Percentiles rank a stretch among this genome's conserved stretches.
Evolutionary conservation across 768 basidiomycete genomes (phyloP).

Genomic region (Tricholoma terreum): DNA sequence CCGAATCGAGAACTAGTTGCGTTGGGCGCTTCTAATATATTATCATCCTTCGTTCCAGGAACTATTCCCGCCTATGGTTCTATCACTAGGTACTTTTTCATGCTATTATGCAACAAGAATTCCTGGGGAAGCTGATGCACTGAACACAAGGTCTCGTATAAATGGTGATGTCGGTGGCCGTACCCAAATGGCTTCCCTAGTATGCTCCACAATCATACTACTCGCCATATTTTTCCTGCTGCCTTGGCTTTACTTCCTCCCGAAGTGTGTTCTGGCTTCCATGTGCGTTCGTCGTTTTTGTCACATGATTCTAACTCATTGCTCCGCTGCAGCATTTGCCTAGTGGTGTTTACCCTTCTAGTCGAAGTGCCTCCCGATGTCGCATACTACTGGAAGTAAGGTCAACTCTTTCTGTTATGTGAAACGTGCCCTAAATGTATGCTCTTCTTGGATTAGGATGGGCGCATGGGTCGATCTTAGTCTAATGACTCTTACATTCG

Average conservation of each 20-base stretch:
- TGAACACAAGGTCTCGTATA: slow-evolving; percentile 62
- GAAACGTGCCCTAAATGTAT: not conserved
- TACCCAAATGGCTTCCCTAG: slow-evolving; percentile 85
- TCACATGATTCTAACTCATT: not conserved
- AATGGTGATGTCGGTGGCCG: slow-evolving; percentile 87
- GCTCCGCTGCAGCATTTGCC: slow-evolving; percentile 55
- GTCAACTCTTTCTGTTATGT: not conserved
- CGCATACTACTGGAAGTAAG: slow-evolving; percentile 77
- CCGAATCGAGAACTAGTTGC: slow-evolving; percentile 97
- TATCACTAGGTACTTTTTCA: slow-evolving; percentile 67
- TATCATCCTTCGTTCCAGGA: slow-evolving; percentile 78
- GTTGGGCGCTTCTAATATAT: slow-evolving; percentile 80
- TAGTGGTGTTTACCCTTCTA: slow-evolving; percentile 83
- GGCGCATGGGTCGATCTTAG: slow-evolving; percentile 88
- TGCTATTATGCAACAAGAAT: slow-evolving; percentile 5
- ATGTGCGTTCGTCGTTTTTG: slow-evolving; percentile 51
- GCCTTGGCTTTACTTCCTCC: slow-evolving; percentile 80
- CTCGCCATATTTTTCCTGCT: slow-evolving; percentile 89
- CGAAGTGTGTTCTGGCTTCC: slow-evolving; percentile 86
- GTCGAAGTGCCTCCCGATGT: slow-evolving; percentile 87
- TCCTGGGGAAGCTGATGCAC: not conserved
- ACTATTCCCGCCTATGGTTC: slow-evolving; percentile 91
- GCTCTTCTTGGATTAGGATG: slow-evolving; percentile 48
- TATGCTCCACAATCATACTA: slow-evolving; percentile 72
- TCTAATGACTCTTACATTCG: slow-evolving; percentile 86